phyloP scores from a whole-genome alignment of 164 flowering plant species.

The Sedum album region DNA sequence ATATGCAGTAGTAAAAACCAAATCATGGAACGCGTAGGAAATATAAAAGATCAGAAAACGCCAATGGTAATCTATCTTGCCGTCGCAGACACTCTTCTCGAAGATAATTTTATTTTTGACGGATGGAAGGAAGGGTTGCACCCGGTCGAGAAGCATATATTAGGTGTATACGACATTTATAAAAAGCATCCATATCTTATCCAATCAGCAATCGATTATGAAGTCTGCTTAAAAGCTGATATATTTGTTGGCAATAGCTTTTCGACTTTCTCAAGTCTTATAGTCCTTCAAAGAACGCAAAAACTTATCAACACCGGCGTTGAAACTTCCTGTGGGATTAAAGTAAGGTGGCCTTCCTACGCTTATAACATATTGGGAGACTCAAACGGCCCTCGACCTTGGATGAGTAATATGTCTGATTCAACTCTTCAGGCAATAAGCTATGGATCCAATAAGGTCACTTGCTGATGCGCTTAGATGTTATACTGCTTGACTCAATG shows the following conservation, averaged over 20 bases:
- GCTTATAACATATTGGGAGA: slow-evolving; percentile 74
- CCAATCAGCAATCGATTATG: slow-evolving; percentile 92
- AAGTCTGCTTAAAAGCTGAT: slow-evolving; percentile 85
- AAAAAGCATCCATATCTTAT: slow-evolving; percentile 73
- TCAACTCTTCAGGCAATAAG: slow-evolving; percentile 69
- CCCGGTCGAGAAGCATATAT: slow-evolving; percentile 74
- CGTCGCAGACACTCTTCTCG: slow-evolving; percentile 77
- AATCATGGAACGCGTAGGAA: slow-evolving; percentile 63
- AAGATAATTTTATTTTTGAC: slow-evolving; percentile 48
- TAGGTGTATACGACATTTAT: slow-evolving; percentile 67
- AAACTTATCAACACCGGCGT: slow-evolving; percentile 42
- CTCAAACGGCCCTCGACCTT: slow-evolving; percentile 51
- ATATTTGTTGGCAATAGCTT: slow-evolving; percentile 89
- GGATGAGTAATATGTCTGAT: slow-evolving; percentile 79
- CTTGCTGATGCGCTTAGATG: slow-evolving; percentile 27
- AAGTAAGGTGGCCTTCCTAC: slow-evolving; percentile 70
- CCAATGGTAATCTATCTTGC: slow-evolving; percentile 74
- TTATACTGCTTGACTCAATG: no score
- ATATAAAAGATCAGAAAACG: slow-evolving; percentile 33
- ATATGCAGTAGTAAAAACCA: slow-evolving; percentile 88
- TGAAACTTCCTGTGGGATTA: slow-evolving; percentile 28
- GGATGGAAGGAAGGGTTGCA: slow-evolving; percentile 76
- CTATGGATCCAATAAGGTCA: slow-evolving; percentile 66
- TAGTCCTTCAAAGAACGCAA: slow-evolving; percentile 83
- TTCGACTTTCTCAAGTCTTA: slow-evolving; percentile 90